These are phyloP conservation scores for Globisporangium takayamanum DNA, from an alignment of 352 stramenopile species.

Conservation along the genomic window DNA sequence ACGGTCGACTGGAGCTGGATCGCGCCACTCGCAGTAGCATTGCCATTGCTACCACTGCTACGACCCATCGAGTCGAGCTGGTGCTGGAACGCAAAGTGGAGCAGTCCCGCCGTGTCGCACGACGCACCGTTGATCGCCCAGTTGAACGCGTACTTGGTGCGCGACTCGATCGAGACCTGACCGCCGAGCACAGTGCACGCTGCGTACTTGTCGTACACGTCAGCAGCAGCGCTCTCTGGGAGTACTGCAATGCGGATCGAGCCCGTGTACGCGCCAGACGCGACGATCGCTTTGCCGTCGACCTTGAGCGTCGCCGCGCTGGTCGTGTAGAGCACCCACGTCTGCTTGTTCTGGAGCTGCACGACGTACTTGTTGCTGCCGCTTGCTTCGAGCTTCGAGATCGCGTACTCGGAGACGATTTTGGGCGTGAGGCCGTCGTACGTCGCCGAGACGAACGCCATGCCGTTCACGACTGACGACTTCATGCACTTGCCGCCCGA, in stretches of 20 bases:
- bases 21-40: constrained; percentile 10
- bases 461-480: constrained; percentile 51
- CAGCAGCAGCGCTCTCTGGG: constrained; percentile 23
- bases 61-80: constrained; percentile 42
- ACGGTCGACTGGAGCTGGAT: constrained; percentile 44
- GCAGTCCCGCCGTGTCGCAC: constrained; percentile 34
- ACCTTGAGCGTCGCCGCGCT: constrained; percentile 33
- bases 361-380: constrained; percentile 48
- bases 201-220: constrained; percentile 50
- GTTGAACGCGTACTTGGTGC: constrained; percentile 53
- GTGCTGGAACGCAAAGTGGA: constrained; percentile 66
- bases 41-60: constrained; percentile 12
- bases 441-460: constrained; percentile 62
- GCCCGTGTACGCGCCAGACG: constrained; percentile 31
- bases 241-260: constrained; percentile 56
- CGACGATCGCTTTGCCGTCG: constrained; percentile 40
- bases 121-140: constrained; percentile 44
- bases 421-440: constrained; percentile 50
- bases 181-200: constrained; percentile 52
- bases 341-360: constrained; percentile 59
- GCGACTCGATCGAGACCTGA: constrained; percentile 42
- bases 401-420: constrained; percentile 41
- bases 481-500: constrained; percentile 37
- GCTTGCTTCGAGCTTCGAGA: constrained; percentile 34
- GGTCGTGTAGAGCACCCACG: constrained; percentile 67